Base-by-base conservation (phyloP, 2,329 filamentous ascomycete genomes). In the Cordyceps pruinosa region DNA sequence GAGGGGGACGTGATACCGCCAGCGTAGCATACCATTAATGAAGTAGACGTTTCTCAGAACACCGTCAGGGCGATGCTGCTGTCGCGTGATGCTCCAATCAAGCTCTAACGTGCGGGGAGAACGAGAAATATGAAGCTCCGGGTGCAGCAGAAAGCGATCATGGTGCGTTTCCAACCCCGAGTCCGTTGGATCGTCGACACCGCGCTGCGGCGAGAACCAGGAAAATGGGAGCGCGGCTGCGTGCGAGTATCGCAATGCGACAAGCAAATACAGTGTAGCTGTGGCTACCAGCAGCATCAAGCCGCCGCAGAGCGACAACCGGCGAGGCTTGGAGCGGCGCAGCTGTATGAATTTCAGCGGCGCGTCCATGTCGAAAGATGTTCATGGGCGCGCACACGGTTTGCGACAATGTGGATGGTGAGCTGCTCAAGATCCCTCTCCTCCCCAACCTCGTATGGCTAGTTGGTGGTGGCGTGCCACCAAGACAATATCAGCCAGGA, bases 21-120 rank as follows among this genome's bases (percentile, higher is more conserved):
- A 3, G 26, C 5, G 15, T 3, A 2, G 9, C 5, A 15, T 49
- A 60, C 58, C 58, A 28, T 60, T 60, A 50, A 60, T 60, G 6
- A 58, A 39, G 19, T 58, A 60, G 23, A 60, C 51, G 17, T 60
- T 51, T 47, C 57, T 41, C 21, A 58, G 19, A 2, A 60, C 58
- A 2, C 58, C 58, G 34, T 60, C 58, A 2, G 58, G 58, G 1
- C 56, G 46, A 19, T 32, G 56, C 30, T 30, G 35, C 25, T 58
- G 34, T 30, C 51, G 52, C 21, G 58, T 60, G 30, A 60, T 32
- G 35, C 44, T 56, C 58, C 58, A 60, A 5, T 51, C 23, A 13
- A 60, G n/a, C 26, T 35, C 37, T n/a, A 58, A 30, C 2, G 50
- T 56, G 19, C 47, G 56, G 15, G 45, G 51, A 15, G 44, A 45